phyloP scores from a whole-genome alignment of 1,139 yeast species.

The Debaryomycetaceae sp. region DNA sequence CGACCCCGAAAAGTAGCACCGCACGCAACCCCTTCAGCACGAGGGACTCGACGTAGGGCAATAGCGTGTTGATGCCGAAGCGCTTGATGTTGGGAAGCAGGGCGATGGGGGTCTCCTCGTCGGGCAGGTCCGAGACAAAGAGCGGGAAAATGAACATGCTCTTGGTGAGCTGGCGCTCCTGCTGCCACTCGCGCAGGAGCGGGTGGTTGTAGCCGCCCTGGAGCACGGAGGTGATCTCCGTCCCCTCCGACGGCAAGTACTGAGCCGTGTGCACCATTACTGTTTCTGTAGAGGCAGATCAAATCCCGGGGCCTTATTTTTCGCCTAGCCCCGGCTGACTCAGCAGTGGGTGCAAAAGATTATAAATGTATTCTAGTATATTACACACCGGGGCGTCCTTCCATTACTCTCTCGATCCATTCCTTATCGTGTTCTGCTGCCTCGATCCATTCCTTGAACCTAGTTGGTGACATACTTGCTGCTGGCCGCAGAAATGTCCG shows the following conservation, averaged over 20 bases:
- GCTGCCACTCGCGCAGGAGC: slow-evolving; percentile 83
- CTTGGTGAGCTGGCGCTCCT: slow-evolving; percentile 70
- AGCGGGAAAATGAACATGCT: slow-evolving; percentile 90
- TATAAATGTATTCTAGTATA: too few relatives aligned
- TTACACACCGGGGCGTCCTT: too few relatives aligned
- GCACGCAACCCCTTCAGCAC: slow-evolving; percentile 75
- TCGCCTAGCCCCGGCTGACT: too few relatives aligned
- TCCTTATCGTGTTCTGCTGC: too few relatives aligned
- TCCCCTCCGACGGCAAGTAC: slow-evolving; percentile 44
- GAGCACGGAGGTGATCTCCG: slow-evolving; percentile 64
- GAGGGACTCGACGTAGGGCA: slow-evolving; percentile 59
- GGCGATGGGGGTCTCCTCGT: slow-evolving; percentile 64
- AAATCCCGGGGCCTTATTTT: neutral
- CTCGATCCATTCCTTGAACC: too few relatives aligned
- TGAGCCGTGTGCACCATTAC: slow-evolving; percentile 54
- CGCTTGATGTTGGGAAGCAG: slow-evolving; percentile 84
- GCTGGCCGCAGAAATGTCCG: neutral
- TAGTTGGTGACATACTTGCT: neutral
- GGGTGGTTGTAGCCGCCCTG: slow-evolving; percentile 96
- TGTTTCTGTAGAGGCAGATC: neutral
- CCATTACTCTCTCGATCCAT: too few relatives aligned
- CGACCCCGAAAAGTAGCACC: slow-evolving; percentile 89
- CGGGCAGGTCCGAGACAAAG: slow-evolving; percentile 71
- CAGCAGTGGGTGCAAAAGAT: too few relatives aligned
- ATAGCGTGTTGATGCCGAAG: slow-evolving; percentile 70